These are phyloP conservation scores for Berkeleyomyces rouxiae DNA, from an alignment of 2,329 filamentous ascomycete genomes.

Conservation along the genomic window DNA sequence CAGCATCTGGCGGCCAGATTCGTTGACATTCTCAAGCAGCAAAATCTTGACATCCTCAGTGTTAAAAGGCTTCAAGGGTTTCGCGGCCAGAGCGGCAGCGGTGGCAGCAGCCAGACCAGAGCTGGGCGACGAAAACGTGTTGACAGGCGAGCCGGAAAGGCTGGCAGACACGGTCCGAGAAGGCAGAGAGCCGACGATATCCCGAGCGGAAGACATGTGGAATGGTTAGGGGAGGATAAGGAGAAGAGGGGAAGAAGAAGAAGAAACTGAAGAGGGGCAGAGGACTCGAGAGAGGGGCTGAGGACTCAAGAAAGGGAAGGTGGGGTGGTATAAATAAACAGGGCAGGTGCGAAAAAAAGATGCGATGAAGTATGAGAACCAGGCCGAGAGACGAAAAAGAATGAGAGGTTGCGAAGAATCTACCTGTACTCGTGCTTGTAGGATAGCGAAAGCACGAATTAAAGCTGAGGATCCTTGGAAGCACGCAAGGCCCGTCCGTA, in stretches of 20 bases:
- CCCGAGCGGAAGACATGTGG: slow-evolving; percentile 23
- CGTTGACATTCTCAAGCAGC: slow-evolving; percentile 88
- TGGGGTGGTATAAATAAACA: neutral
- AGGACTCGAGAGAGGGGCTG: neutral
- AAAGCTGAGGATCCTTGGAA: neutral
- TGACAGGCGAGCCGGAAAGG: slow-evolving; percentile 57
- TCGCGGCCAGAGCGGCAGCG: slow-evolving; percentile 31
- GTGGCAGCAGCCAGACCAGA: slow-evolving; percentile 24
- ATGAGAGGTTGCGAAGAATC: neutral
- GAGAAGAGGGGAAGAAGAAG: neutral
- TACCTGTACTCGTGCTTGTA: too few relatives aligned
- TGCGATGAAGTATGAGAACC: neutral
- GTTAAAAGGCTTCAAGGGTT: slow-evolving; percentile 87
- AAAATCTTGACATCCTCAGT: slow-evolving; percentile 94
- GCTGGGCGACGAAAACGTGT: slow-evolving; percentile 58
- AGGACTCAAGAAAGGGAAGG: neutral
- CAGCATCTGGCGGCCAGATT: slow-evolving; percentile 72
- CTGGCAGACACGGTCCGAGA: slow-evolving; percentile 34
- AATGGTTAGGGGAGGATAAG: neutral
- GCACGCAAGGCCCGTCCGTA: neutral
- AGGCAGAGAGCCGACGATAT: slow-evolving; percentile 28
- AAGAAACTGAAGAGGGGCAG: neutral
- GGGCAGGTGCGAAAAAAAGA: neutral
- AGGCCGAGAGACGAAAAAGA: neutral
- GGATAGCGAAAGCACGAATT: neutral